Base-by-base conservation (phyloP, 2,329 filamentous ascomycete genomes). In the Colletotrichum abscissum region DNA sequence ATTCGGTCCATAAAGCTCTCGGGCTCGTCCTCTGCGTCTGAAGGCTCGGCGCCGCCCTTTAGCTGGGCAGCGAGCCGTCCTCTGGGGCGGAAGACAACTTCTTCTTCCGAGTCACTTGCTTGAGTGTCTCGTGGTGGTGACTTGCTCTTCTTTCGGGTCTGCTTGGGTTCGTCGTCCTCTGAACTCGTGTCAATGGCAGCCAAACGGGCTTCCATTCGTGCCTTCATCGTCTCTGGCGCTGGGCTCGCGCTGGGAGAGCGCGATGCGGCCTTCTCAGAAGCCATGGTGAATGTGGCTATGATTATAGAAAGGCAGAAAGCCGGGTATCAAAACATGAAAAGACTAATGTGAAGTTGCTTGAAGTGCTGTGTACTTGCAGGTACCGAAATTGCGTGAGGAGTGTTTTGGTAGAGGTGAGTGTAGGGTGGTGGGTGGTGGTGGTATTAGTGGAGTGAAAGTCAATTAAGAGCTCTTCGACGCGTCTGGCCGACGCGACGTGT, bases 51-150 rank as follows among this genome's bases (percentile, higher is more conserved):
- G 38, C 74, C 76, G 55, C 80, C 87, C 74, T 89, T 87, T 87
- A 95, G 91, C 64, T 90, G 87, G 19, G 92, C 87, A 14, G 92
- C 92, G 76, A 94, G 85, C 65, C 89, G 88, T 28, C 92, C 92
- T 67, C 88, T 87, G 0, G 92, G 92, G 57, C 85, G 84, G 3
- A 87, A 63, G 14, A 72, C 55, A 76, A 79, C 63, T 54, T 80
- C 80, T 8, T 81, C 79, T 56, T 80, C 80, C 2, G 78, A 79
- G 72, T 69, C 11, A 33, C 49, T 60, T 55, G 46, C 55, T 1
- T 55, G 38, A 30, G 28, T 66, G 28, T 11, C 60, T 64, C 19
- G 58, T 65, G 42, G 67, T 54, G 63, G 63, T 38, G 12, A 54
- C 14, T 52, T 70, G 28, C 33, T 64, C 69, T n/a, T 58, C 28